A percentile compares a stretch with the other conserved stretches of the same genome.
phyloP scores from a whole-genome alignment of 306 rosid genomes.

The Cicer cuneatum region DNA sequence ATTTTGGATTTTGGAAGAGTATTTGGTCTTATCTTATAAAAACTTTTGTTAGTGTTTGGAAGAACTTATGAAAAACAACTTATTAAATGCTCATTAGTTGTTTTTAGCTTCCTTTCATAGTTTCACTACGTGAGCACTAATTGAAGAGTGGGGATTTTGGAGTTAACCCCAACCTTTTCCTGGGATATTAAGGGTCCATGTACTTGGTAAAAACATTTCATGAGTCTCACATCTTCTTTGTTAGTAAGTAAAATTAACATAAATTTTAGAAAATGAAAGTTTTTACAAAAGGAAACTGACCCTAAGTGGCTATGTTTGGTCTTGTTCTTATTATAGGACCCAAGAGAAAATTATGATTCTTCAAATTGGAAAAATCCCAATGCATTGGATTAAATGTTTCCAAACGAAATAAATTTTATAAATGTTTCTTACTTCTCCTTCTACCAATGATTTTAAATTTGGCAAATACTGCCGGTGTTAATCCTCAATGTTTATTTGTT shows the following conservation, averaged over 20 bases:
- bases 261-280: too few species aligned
- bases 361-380: background rate
- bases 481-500: constrained; percentile 19
- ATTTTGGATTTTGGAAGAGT: background rate
- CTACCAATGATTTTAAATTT: background rate
- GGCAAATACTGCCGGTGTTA: background rate
- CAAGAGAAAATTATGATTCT: constrained; percentile 17
- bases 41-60: background rate
- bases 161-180: background rate
- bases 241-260: too few species aligned
- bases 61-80: background rate
- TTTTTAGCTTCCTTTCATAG: background rate
- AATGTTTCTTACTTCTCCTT: background rate
- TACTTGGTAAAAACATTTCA: too few species aligned
- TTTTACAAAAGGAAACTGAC: too few species aligned
- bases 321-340: constrained; percentile 7
- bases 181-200: background rate
- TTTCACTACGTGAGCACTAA: background rate
- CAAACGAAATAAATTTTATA: constrained; percentile 22
- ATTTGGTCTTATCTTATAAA: background rate
- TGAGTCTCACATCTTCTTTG: too few species aligned
- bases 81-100: background rate
- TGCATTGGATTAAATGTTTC: constrained; percentile 13
- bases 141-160: constrained; percentile 12
- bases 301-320: constrained; percentile 13